Conservation (phyloP, 371 early-diverging fungal species). For the Furculomyces boomerangus region DNA sequence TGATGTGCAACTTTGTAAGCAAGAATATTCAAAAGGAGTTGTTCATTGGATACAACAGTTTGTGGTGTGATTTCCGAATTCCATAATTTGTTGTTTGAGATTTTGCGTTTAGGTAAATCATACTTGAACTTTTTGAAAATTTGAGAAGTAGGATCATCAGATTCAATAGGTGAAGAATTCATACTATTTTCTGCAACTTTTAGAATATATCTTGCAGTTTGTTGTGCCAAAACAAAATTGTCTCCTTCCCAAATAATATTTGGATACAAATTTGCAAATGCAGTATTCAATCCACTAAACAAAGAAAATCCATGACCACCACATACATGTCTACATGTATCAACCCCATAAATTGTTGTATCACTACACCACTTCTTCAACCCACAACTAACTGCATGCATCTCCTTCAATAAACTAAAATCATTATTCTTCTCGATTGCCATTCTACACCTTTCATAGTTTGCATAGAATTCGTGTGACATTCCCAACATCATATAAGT, state of each 20-base stretch:
- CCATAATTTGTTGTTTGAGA: too few relatives aligned
- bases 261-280: slow-evolving; percentile 42
- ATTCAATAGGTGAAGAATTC: too few relatives aligned
- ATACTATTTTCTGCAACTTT: too few relatives aligned
- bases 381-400: slow-evolving; percentile 68
- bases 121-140: too few relatives aligned
- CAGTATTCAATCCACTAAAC: slow-evolving; percentile 53
- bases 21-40: slow-evolving; percentile 36
- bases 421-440: slow-evolving; percentile 28
- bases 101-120: too few relatives aligned
- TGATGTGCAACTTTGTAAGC: slow-evolving; percentile 37
- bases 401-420: slow-evolving; percentile 40
- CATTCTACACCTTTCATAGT: slow-evolving; percentile 35
- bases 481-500: slow-evolving; percentile 53
- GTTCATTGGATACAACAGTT: slow-evolving; percentile 16
- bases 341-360: slow-evolving; percentile 52
- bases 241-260: slow-evolving; percentile 70
- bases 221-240: slow-evolving; percentile 57
- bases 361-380: slow-evolving; percentile 65
- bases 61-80: too few relatives aligned
- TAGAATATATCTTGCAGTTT: slow-evolving; percentile 47
- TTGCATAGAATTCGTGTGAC: slow-evolving; percentile 35
- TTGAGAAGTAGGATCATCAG: too few relatives aligned
- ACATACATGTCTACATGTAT: slow-evolving; percentile 31
- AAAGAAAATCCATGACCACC: slow-evolving; percentile 73